These are phyloP conservation scores for Ordospora colligata DNA, from an alignment of 371 early-diverging fungal genomes.

Conservation along the genomic window DNA sequence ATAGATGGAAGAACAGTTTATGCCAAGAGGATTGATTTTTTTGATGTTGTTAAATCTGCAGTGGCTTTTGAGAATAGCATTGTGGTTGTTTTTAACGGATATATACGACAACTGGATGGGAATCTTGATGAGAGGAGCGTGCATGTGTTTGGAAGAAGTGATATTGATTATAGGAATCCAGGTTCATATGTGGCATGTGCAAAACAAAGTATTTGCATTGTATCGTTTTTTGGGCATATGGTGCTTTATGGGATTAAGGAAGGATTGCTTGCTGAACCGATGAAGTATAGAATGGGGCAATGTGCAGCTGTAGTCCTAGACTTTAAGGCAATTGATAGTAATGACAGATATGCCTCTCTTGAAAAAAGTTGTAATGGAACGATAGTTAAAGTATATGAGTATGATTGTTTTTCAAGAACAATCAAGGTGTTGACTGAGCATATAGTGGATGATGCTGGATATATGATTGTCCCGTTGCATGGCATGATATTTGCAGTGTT, in stretches of 20 bases:
- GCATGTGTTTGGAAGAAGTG: not conserved
- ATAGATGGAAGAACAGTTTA: not conserved
- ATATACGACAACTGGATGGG: not conserved
- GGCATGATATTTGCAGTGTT: not conserved
- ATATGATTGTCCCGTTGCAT: not conserved
- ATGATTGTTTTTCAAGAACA: not conserved
- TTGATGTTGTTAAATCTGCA: slow-evolving; percentile 1
- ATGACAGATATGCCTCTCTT: not conserved
- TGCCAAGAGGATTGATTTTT: not conserved
- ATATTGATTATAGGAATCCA: not conserved
- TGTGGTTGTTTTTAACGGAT: not conserved
- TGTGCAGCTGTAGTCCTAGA: not conserved
- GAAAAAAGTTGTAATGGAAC: not conserved
- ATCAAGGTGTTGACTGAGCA: not conserved
- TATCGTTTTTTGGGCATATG: not conserved
- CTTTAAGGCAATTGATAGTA: not conserved
- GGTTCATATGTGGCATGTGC: not conserved
- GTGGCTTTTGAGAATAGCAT: not conserved
- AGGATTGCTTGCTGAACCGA: not conserved
- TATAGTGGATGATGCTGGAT: not conserved
- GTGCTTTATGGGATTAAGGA: not conserved
- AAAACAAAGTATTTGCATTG: not conserved
- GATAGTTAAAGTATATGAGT: not conserved
- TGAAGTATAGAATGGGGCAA: not conserved
- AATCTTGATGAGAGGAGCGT: not conserved